phyloP scores from a whole-genome alignment of 495 filamentous ascomycete species.

The Podospora appendiculata region DNA sequence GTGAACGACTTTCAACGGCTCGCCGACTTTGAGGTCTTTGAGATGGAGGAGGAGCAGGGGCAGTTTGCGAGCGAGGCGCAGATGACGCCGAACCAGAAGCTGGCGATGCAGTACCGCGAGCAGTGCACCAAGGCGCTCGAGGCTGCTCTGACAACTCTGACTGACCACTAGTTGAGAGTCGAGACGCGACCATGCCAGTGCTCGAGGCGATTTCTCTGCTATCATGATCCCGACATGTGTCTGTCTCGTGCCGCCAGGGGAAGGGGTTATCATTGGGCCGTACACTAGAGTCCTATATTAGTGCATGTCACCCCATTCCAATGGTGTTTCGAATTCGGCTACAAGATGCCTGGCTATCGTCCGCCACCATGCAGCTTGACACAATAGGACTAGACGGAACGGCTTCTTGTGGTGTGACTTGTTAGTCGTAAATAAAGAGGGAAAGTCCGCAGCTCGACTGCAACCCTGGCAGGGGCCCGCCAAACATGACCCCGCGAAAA shows the following conservation, averaged over 20 bases:
- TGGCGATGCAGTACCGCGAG: constrained; percentile 31
- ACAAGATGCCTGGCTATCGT: background rate
- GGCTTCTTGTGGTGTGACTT: too few species aligned
- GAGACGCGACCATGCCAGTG: background rate
- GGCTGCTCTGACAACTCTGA: constrained; percentile 6
- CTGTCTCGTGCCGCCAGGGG: too few species aligned
- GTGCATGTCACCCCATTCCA: background rate
- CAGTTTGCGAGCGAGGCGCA: too few species aligned
- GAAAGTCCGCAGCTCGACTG: too few species aligned
- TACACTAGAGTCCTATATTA: background rate
- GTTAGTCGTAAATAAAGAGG: too few species aligned
- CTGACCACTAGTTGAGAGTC: background rate
- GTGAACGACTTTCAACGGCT: constrained; percentile 20
- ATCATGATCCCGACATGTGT: too few species aligned
- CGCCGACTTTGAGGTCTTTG: constrained; percentile 24
- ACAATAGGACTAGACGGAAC: too few species aligned
- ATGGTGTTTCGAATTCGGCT: background rate
- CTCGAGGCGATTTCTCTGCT: too few species aligned
- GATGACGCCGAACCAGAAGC: constrained; percentile 23
- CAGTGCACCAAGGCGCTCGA: constrained; percentile 32
- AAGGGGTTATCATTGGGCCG: too few species aligned
- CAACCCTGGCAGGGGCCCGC: too few species aligned
- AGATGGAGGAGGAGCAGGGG: constrained; percentile 13
- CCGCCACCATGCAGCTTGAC: background rate
- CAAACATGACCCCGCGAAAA: too few species aligned